A percentile compares a stretch with the other conserved stretches of the same genome.
Conservation (phyloP, 2,329 filamentous ascomycete species). For the Shiraia bambusicola region DNA sequence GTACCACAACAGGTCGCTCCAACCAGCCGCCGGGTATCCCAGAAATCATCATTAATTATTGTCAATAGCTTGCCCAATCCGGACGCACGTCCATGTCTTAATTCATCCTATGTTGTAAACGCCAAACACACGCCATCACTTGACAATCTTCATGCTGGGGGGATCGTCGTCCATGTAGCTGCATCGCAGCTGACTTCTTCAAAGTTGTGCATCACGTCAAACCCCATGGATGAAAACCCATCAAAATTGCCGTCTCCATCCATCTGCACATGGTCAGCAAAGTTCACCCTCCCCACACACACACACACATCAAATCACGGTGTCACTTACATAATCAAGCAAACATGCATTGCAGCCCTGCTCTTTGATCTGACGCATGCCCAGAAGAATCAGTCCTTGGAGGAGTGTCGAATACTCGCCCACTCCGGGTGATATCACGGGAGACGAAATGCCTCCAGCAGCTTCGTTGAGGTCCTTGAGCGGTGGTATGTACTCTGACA, state of each 20-base stretch:
- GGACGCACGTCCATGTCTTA: neutral
- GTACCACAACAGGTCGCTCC: conserved; percentile 4
- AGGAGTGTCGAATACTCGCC: conserved; percentile 70
- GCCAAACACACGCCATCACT: conserved; percentile 1
- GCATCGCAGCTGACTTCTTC: conserved; percentile 76
- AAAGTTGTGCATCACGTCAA: conserved; percentile 74
- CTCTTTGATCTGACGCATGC: conserved; percentile 77
- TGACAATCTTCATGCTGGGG: conserved; percentile 38
- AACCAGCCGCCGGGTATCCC: conserved; percentile 1
- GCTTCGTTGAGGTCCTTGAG: conserved; percentile 61
- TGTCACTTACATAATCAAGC: conserved; percentile 72
- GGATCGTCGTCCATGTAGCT: conserved; percentile 60
- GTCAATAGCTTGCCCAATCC: conserved; percentile 3
- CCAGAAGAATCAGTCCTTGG: conserved; percentile 78
- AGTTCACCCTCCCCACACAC: too few relatives aligned
- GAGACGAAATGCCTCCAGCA: conserved; percentile 77
- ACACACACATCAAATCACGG: neutral
- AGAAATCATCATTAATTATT: too few relatives aligned
- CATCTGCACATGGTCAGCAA: conserved; percentile 54
- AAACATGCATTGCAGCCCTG: conserved; percentile 73
- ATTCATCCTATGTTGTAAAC: neutral
- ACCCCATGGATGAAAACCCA: conserved; percentile 75
- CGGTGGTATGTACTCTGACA: conserved; percentile 70
- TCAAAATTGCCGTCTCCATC: conserved; percentile 72
- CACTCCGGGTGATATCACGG: conserved; percentile 69